Conservation (phyloP, 192 early-diverging fungal species). For the Chytriomyces hyalinus region DNA sequence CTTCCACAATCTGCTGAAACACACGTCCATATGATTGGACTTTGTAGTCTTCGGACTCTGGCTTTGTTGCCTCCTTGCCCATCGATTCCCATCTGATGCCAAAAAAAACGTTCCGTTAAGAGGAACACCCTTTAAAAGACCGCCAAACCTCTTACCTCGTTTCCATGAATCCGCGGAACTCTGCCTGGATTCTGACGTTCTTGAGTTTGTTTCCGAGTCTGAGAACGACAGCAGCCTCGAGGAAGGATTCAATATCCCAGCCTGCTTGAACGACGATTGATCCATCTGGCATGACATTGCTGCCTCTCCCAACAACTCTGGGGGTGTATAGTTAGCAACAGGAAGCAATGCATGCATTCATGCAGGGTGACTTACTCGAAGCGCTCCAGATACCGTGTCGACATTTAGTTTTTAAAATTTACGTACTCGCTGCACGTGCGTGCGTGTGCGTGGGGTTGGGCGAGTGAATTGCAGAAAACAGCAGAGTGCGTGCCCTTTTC, state of each 20-base stretch:
- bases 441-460: too few relatives aligned
- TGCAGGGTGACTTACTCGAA: not conserved
- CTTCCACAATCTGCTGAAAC: constrained; percentile 30
- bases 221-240: constrained; percentile 24
- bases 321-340: not conserved
- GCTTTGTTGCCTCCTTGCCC: not conserved
- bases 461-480: too few relatives aligned
- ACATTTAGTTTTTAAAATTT: too few relatives aligned
- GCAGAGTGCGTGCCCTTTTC: too few relatives aligned
- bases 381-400: not conserved
- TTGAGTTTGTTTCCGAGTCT: constrained; percentile 32
- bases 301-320: not conserved
- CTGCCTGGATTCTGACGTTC: constrained; percentile 20
- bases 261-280: constrained; percentile 1
- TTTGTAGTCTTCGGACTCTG: constrained; percentile 7
- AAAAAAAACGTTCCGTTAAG: not conserved
- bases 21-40: not conserved
- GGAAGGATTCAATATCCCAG: not conserved
- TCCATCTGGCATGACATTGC: not conserved
- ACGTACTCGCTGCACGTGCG: too few relatives aligned
- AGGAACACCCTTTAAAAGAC: not conserved
- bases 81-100: not conserved
- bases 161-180: constrained; percentile 29
- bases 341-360: not conserved
- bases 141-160: constrained; percentile 8